Percentiles rank a stretch among this genome's conserved stretches.
phyloP scores from a whole-genome alignment of 2,329 filamentous ascomycete species.

The Aspergillus fischeri region DNA sequence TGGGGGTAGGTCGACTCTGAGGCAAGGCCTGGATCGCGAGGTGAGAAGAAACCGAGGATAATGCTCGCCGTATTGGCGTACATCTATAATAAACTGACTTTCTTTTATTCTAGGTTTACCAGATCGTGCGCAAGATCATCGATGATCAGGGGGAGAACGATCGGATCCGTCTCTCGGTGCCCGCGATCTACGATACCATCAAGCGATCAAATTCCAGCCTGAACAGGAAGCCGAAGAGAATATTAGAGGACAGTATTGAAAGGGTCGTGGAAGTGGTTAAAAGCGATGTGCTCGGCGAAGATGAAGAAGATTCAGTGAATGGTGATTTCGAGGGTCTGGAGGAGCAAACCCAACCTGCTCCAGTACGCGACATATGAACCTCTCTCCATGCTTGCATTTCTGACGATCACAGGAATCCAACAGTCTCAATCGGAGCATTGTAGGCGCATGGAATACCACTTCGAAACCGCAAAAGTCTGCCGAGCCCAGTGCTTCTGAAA shows the following conservation, averaged over 20 bases:
- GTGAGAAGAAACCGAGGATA: slow-evolving; percentile 27
- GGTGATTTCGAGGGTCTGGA: slow-evolving; percentile 50
- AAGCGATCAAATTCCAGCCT: slow-evolving; percentile 83
- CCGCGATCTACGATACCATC: slow-evolving; percentile 71
- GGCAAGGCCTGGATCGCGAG: slow-evolving; percentile 61
- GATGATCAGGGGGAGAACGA: slow-evolving; percentile 57
- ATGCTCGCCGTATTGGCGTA: background rate
- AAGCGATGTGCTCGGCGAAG: slow-evolving; percentile 56
- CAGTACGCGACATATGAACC: slow-evolving; percentile 20
- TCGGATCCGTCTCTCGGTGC: slow-evolving; percentile 52
- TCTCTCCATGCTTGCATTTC: background rate
- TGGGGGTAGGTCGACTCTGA: slow-evolving; percentile 45
- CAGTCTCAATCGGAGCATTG: slow-evolving; percentile 63
- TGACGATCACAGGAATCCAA: slow-evolving; percentile 49
- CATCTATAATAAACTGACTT: slow-evolving; percentile 7
- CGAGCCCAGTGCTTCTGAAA: slow-evolving; percentile 23
- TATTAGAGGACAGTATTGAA: slow-evolving; percentile 81
- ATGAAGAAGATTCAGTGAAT: slow-evolving; percentile 48
- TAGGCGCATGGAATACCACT: slow-evolving; percentile 53
- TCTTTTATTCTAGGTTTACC: slow-evolving; percentile 56
- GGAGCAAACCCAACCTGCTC: slow-evolving; percentile 25
- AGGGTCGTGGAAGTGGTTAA: slow-evolving; percentile 71
- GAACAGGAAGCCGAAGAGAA: slow-evolving; percentile 73
- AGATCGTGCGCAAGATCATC: slow-evolving; percentile 71
- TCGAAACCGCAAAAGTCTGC: slow-evolving; percentile 29